Evolutionary conservation across 2,329 filamentous ascomycete species (phyloP).

Genomic region (Fusarium agapanthi): DNA sequence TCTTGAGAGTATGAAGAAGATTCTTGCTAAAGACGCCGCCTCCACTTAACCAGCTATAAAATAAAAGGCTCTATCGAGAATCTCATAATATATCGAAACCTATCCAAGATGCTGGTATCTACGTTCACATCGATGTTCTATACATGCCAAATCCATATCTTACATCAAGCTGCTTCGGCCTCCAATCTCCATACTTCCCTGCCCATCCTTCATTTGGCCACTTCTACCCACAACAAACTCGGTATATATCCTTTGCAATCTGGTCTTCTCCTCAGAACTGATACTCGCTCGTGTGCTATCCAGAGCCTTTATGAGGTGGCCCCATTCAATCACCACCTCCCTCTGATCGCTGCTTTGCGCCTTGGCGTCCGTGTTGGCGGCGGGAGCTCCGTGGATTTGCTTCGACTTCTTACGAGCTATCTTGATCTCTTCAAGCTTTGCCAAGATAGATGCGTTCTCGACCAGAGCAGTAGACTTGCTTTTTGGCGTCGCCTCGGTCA

Average conservation of each 20-base stretch:
- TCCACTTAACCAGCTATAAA: neutral
- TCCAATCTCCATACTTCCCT: conserved; percentile 90
- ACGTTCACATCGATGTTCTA: neutral
- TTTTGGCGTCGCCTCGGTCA: conserved; percentile 54
- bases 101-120: neutral
- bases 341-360: conserved; percentile 52
- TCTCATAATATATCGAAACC: neutral
- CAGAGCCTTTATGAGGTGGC: conserved; percentile 82
- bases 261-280: conserved; percentile 75
- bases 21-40: conserved; percentile 25
- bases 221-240: conserved; percentile 94
- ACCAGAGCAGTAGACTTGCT: conserved; percentile 67
- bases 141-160: conserved; percentile 16
- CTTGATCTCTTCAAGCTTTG: conserved; percentile 85
- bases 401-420: conserved; percentile 65
- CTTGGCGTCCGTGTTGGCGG: conserved; percentile 40
- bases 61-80: neutral
- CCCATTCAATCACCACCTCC: conserved; percentile 86
- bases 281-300: conserved; percentile 84
- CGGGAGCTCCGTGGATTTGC: conserved; percentile 44
- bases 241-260: conserved; percentile 82
- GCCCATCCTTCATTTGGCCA: conserved; percentile 93
- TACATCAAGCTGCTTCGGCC: conserved; percentile 94
- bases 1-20: conserved; percentile 43
- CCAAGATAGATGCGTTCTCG: conserved; percentile 79